Percentiles rank a stretch among this genome's conserved stretches.
phyloP scores from a whole-genome alignment of 1,284 basidiomycete genomes.

The Cryptococcus sp. region DNA sequence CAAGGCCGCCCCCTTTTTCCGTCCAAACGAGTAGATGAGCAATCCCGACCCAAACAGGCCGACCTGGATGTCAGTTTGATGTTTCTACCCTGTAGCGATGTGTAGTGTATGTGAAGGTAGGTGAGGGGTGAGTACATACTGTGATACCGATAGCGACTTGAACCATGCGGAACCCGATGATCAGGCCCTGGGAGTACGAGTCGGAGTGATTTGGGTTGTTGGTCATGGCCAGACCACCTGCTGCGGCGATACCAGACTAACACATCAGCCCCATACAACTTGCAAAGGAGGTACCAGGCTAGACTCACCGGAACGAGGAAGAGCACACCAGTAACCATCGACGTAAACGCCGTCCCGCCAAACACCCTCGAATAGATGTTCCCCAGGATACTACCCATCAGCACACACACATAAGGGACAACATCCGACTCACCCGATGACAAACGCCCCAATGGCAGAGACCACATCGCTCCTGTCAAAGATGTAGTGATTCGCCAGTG shows the following conservation, averaged over 20 bases:
- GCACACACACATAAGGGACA: not conserved
- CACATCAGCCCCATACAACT: not conserved
- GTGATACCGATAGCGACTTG: conserved; percentile 84
- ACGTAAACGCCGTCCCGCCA: conserved; percentile 83
- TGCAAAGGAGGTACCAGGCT: not conserved
- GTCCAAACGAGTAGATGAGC: conserved; percentile 76
- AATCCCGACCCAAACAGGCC: conserved; percentile 84
- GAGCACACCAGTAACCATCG: conserved; percentile 79
- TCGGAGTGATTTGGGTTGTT: conserved; percentile 57
- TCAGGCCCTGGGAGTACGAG: conserved; percentile 47
- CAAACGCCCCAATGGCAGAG: conserved; percentile 79
- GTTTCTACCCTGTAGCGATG: too few species aligned
- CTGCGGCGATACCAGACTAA: conserved; percentile 77
- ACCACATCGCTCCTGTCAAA: conserved; percentile 74
- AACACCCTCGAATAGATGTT: conserved; percentile 78
- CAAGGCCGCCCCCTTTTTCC: conserved; percentile 71
- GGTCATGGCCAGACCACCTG: conserved; percentile 67
- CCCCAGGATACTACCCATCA: conserved; percentile 56
- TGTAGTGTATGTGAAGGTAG: too few species aligned
- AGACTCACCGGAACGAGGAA: conserved; percentile 75
- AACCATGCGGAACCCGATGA: conserved; percentile 58
- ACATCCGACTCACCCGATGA: conserved; percentile 55
- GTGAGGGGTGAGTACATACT: conserved; percentile 32
- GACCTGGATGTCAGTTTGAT: conserved; percentile 42
- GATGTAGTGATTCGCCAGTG: conserved; percentile 73